Evolutionary conservation across 169 alveolate species (phyloP).

Genomic region (Babesia divergens): DNA sequence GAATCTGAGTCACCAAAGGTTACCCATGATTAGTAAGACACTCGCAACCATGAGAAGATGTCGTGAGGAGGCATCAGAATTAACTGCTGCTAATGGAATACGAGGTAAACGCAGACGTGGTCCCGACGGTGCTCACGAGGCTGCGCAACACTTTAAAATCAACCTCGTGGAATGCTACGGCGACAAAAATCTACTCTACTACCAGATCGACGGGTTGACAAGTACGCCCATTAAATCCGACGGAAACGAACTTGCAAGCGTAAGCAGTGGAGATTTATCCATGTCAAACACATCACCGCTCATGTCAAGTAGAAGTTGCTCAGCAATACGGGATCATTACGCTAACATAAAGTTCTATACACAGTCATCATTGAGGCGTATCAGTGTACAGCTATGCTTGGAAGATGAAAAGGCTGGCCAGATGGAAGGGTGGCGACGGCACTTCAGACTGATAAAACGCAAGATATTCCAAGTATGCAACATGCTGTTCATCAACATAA

Average conservation of each 20-base stretch:
- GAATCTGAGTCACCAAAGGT: not conserved
- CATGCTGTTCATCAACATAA: slow-evolving; percentile 28
- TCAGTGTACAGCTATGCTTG: not conserved
- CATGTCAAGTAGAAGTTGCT: not conserved
- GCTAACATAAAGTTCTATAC: not conserved
- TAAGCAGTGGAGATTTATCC: not conserved
- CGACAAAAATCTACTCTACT: slow-evolving; percentile 6
- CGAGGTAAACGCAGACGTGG: too few relatives aligned
- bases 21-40: not conserved
- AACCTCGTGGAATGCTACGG: slow-evolving; percentile 8
- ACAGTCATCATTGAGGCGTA: too few relatives aligned
- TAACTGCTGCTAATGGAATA: too few relatives aligned
- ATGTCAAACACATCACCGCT: not conserved
- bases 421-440: slow-evolving; percentile 18
- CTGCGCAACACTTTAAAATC: not conserved
- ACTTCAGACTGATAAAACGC: slow-evolving; percentile 4
- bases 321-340: not conserved
- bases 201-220: not conserved
- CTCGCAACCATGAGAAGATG: not conserved
- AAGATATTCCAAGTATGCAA: slow-evolving; percentile 48
- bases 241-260: not conserved
- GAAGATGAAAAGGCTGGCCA: not conserved
- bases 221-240: not conserved
- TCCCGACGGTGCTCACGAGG: too few relatives aligned
- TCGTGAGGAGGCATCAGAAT: too few relatives aligned